phyloP scores from a whole-genome alignment of 2,329 filamentous ascomycete genomes.

The Acrocalymma vagum region DNA sequence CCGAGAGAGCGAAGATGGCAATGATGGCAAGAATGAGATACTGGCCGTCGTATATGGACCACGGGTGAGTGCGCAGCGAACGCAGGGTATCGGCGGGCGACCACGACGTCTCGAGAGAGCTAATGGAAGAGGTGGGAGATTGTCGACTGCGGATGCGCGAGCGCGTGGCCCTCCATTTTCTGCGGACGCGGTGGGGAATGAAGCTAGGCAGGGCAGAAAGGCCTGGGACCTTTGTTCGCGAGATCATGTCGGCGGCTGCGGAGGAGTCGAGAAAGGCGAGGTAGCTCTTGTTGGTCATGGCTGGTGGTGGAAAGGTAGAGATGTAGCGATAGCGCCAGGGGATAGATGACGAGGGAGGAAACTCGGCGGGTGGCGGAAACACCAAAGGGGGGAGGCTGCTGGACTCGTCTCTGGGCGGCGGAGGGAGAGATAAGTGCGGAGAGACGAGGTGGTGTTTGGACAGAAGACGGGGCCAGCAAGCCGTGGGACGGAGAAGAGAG shows the following conservation, averaged over 20 bases:
- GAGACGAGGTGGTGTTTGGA: constrained; percentile 9
- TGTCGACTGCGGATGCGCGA: constrained; percentile 73
- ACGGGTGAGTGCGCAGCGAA: constrained; percentile 78
- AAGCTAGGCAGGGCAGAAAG: constrained; percentile 60
- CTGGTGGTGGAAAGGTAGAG: constrained; percentile 9
- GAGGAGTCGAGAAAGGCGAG: constrained; percentile 43
- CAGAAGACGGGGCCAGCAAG: constrained; percentile 16
- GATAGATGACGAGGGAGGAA: constrained; percentile 5
- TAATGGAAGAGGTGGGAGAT: constrained; percentile 75
- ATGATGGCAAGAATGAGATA: constrained; percentile 79
- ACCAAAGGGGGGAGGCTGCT: constrained; percentile 3
- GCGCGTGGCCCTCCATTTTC: constrained; percentile 66
- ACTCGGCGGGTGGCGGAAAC: constrained; percentile 17
- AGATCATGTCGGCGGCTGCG: constrained; percentile 47
- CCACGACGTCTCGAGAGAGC: constrained; percentile 81
- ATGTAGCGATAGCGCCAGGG: constrained; percentile 9
- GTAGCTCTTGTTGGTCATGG: constrained; percentile 45
- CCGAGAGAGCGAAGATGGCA: constrained; percentile 81
- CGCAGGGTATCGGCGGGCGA: constrained; percentile 80
- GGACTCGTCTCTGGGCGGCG: constrained; percentile 2
- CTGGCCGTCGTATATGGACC: constrained; percentile 85
- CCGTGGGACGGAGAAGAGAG: constrained; percentile 11
- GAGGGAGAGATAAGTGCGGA: constrained; percentile 4
- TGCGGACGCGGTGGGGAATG: constrained; percentile 71
- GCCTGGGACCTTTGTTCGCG: constrained; percentile 54